Evolutionary conservation across 192 early-diverging fungal genomes (phyloP).

Genomic region (Phycomyces blakesleeanus): DNA sequence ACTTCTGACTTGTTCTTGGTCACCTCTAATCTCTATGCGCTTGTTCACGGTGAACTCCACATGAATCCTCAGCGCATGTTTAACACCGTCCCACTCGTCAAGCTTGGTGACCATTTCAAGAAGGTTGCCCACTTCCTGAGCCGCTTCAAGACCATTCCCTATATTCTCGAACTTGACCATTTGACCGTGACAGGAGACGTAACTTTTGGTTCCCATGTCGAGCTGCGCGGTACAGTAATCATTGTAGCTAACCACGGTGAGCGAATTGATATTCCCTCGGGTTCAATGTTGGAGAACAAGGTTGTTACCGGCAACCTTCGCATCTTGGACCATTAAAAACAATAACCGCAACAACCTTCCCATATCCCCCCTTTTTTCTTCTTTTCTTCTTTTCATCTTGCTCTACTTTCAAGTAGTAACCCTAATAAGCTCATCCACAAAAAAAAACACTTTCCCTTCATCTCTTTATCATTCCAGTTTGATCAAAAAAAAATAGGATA

Average conservation of each 20-base stretch:
- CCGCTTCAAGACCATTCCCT: slow-evolving; percentile 90
- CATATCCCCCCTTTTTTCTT: background rate
- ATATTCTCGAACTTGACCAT: slow-evolving; percentile 97
- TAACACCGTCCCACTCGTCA: slow-evolving; percentile 88
- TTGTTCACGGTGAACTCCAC: slow-evolving; percentile 88
- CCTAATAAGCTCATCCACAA: too few relatives aligned
- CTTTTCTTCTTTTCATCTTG: background rate
- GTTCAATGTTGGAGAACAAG: slow-evolving; percentile 95
- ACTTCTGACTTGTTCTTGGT: slow-evolving; percentile 97
- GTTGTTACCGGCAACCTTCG: slow-evolving; percentile 95
- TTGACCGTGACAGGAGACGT: slow-evolving; percentile 98
- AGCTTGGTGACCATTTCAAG: slow-evolving; percentile 98
- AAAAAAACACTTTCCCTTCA: too few relatives aligned
- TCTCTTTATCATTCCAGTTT: too few relatives aligned
- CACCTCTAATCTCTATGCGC: slow-evolving; percentile 89
- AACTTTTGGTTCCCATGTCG: slow-evolving; percentile 90
- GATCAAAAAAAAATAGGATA: too few relatives aligned
- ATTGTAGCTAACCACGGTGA: slow-evolving; percentile 98
- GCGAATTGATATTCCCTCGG: slow-evolving; percentile 96
- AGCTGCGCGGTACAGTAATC: slow-evolving; percentile 92
- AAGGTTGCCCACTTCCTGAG: slow-evolving; percentile 83
- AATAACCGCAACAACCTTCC: background rate
- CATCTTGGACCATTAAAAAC: slow-evolving; percentile 71
- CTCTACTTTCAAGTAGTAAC: background rate
- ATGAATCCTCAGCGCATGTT: slow-evolving; percentile 95